These are phyloP conservation scores for Actinomucor elegans DNA, from an alignment of 371 early-diverging fungal species.

Conservation along the genomic window DNA sequence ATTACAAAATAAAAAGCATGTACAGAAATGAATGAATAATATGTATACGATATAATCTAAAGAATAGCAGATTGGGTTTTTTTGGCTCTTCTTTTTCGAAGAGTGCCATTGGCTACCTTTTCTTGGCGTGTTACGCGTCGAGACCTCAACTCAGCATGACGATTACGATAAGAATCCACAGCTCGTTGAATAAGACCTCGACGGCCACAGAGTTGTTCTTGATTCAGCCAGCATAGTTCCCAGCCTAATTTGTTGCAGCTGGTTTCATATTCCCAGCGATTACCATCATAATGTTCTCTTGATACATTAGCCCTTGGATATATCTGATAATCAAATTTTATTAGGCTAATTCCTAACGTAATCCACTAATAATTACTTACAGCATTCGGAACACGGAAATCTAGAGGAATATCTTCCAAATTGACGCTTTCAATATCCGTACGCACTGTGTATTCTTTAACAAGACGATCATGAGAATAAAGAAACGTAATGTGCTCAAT, in stretches of 20 bases:
- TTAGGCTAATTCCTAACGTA: neutral
- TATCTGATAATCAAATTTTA: slow-evolving; percentile 31
- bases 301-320: slow-evolving; percentile 81
- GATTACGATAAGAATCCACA: slow-evolving; percentile 86
- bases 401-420: slow-evolving; percentile 58
- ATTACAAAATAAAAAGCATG: neutral
- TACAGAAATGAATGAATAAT: neutral
- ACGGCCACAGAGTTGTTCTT: slow-evolving; percentile 69
- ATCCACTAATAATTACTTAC: slow-evolving; percentile 23
- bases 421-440: slow-evolving; percentile 73
- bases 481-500: slow-evolving; percentile 66
- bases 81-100: slow-evolving; percentile 52
- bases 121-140: slow-evolving; percentile 76
- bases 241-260: slow-evolving; percentile 87
- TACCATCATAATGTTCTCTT: slow-evolving; percentile 70
- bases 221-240: slow-evolving; percentile 80
- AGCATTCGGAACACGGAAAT: slow-evolving; percentile 75
- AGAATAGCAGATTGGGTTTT: slow-evolving; percentile 9
- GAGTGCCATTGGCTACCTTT: slow-evolving; percentile 68
- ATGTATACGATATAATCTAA: neutral
- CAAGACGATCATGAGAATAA: slow-evolving; percentile 65
- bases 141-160: slow-evolving; percentile 70
- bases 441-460: slow-evolving; percentile 73
- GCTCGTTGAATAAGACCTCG: slow-evolving; percentile 91
- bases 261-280: slow-evolving; percentile 90